A percentile compares a stretch with the other conserved stretches of the same genome.
phyloP scores from a whole-genome alignment of 257 asterid species.

The Ophiorrhiza pumila region DNA sequence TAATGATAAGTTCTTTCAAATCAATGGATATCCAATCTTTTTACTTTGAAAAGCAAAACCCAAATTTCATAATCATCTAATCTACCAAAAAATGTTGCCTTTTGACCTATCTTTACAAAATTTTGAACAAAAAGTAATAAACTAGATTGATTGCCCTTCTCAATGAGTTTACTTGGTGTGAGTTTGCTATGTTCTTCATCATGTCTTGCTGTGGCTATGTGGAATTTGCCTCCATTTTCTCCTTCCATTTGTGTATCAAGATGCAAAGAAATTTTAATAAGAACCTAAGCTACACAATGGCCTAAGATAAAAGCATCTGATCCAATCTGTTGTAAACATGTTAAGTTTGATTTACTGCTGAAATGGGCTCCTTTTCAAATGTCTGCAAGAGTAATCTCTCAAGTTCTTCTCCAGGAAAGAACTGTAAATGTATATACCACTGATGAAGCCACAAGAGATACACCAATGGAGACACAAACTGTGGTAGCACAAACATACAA shows the following conservation, averaged over 20 bases:
- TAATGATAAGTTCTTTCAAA: background rate
- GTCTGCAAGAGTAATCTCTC: conserved; percentile 21
- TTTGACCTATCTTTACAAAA: background rate
- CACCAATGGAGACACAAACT: conserved; percentile 59
- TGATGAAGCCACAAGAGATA: conserved; percentile 44
- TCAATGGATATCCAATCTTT: background rate
- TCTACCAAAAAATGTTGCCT: background rate
- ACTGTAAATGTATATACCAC: conserved; percentile 40
- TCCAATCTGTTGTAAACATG: background rate
- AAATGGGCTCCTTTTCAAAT: conserved; percentile 8
- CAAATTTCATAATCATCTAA: too few relatives aligned
- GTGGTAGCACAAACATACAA: conserved; percentile 79
- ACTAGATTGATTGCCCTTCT: background rate
- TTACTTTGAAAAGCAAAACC: too few relatives aligned
- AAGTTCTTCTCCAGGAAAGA: conserved; percentile 28
- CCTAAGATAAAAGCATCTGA: background rate
- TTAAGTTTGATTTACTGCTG: background rate
- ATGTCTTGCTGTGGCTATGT: too few relatives aligned
- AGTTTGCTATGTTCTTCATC: too few relatives aligned
- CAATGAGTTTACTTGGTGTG: too few relatives aligned
- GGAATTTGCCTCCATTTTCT: too few relatives aligned
- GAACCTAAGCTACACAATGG: background rate
- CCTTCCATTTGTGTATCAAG: background rate
- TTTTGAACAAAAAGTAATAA: background rate
- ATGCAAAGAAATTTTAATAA: too few relatives aligned